Evolutionary conservation across 352 stramenopile species (phyloP), one percentile per base, ranked within the genome.

Genomic region (Phytophthora sp.): DNA sequence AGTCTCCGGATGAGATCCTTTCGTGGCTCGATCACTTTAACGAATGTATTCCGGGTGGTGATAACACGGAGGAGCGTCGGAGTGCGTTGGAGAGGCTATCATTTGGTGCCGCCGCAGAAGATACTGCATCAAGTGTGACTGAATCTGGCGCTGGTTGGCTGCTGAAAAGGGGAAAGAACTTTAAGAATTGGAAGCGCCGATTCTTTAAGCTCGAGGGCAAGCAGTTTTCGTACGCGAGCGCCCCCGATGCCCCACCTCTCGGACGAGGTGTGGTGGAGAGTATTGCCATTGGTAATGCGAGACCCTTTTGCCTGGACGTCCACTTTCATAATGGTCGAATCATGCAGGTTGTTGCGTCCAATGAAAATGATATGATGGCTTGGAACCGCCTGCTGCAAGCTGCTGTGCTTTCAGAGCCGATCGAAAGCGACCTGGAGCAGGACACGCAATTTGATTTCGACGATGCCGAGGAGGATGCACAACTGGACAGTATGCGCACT

Each of bases 221-320:
- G 21, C 71, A 80, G 47, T 67, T 95, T 1, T 86, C 76, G 18
- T 95, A 95, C 53, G 69, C 77, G 7, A 72, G 57, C 27, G 76
- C 65, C 11, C 47, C 76, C 7, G 70, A 74, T 11, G 71, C 79
- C 6, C 63, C 58, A 36, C 35, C 73, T 21, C 62, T 93, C 0
- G 82, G 82, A 24, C 80, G 67, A 38, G 80, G 80, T 4, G 47
- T 89, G n/a, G 77, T 93, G 15, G 58, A 74, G 4, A 66, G 72
- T 8, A 80, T 90, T 5, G 44, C 57, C n/a, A 71, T 91, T 20
- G 84, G 85, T n/a, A 79, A 84, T 50, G 71, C 70, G 3, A 69
- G 85, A n/a, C 81, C 85, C 3, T 91, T 93, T 39, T 88, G 79
- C 42, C 62, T 93, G 16, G 76, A 91, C 26, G 78, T 93, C 15